Evolutionary conservation across 768 basidiomycete species (phyloP), one percentile per base, ranked within the genome.

Genomic region (Stropharia rugosoannulata): DNA sequence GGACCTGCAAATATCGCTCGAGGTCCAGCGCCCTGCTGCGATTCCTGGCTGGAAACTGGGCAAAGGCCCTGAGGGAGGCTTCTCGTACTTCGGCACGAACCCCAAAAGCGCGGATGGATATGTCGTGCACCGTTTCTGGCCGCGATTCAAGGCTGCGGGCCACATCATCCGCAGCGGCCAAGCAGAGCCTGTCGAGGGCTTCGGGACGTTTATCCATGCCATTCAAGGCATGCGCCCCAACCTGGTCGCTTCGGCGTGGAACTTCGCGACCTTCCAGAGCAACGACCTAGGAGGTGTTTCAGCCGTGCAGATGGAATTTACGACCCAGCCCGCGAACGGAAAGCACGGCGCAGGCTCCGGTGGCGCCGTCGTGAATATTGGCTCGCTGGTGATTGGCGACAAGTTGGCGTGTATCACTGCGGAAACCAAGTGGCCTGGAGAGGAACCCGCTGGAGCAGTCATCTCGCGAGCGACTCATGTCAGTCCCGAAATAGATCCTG

Each of bases 181-280:
- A 55, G 87, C 87, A 5, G 72, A 75, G 53, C 47, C 75, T 7
- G 72, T 84, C 52, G 69, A 80, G 32, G 90, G 89, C 42, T 74
- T 80, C 37, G 92, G 93, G 27, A 91, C 94, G 89, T 86, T 96
- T 70, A 81, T 95, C 16, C 92, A 96, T 70, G 96, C 96, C 43
- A 97, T 98, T 68, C 96, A 98, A 69, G 97, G 96, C 69, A 96
- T 99, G 93, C 84, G 94, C 7, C 95, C 96, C 47, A 91, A 99
- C 72, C 81, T 93, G 54, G 85, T 97, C 63, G 97, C 97, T 12
- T 78, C 91, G 16, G 74, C 89, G 8, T 99, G 97, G 97, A 98
- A 98, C 76, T 99, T 98, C 74, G 87, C 78, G 27, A 80, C 90
- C 75, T 99, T 99, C 80, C 88, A 93, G 70, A 89, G 90, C 66